Evolutionary conservation across 1,284 basidiomycete genomes (phyloP), one percentile per base, ranked within the genome.

Genomic region (Cutaneotrichosporon mucoides): DNA sequence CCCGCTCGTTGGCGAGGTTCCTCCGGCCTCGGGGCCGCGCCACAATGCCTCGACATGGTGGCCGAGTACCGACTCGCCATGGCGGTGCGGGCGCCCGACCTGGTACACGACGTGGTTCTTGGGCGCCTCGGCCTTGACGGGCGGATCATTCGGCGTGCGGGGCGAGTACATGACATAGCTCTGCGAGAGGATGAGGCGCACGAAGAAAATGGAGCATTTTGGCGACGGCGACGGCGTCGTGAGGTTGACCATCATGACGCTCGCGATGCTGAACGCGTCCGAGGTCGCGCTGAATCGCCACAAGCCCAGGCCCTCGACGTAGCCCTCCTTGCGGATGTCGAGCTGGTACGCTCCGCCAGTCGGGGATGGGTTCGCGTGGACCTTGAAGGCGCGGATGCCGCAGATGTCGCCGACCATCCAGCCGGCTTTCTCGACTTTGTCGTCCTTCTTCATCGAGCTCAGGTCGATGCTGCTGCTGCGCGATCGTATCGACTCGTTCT

Each of bases 321-420:
- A 68, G 1, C 74, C 76, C 42, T 73, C 73, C 59, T 75, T 76
- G 12, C 70, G 56, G 11, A 76, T 36, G 24, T 76, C 72, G 33
- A 76, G 61, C 48, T 62, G 59, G 40, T 57, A 65, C 8, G 72
- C 68, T 11, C 70, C 72, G 6, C 68, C 69, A 1, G 55, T 65
- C 1, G 64, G 60, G 1, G 64, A 65, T 11, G 76, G 72, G 59
- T 76, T 76, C 15, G 73, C 76, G 54, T 74, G 72, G 0, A 79
- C 65, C 41, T 73, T 65, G 60, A 79, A 56, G 15, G 59, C 55
- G 34, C 70, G 60, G 16, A 66, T 65, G 11, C 67, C 66, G 24
- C 59, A 60, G 24, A 79, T 60, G 61, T 76, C 72, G 10, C 75
- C 76, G 36, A 72, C 68, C 40, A 79, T 60, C 75, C 75, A 76